Evolutionary conservation across 345 rosid species (phyloP), one percentile per base, ranked within the genome.

Genomic region (Limnanthes douglasii): DNA sequence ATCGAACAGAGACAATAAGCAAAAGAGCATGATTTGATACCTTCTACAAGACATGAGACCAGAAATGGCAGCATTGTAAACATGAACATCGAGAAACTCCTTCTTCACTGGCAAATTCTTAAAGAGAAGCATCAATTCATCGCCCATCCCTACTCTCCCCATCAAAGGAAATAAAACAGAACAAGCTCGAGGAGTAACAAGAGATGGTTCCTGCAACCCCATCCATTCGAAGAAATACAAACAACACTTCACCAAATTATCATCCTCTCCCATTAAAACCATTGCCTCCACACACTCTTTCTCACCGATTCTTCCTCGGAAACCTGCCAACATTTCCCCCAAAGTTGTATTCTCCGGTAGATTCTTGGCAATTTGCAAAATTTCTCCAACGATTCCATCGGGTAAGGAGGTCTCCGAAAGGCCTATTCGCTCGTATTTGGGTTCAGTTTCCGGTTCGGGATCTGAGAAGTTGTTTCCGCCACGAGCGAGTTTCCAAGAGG

Each of bases 161-260:
- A 86, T 35, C 15, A 68, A 21, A 1, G 88, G 76, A 54, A 82
- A 86, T 39, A 86, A 10, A 16, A 82, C 47, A 25, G 94, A 70
- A 49, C 65, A 75, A 18, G 94, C 71, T 21, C 76, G 74, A 29
- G 88, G 41, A 0, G 85, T 60, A 30, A 69, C 67, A 15, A 75
- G 78, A 1, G 79, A 56, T 0, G 85, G 97, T 15, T 61, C 80
- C 46, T 75, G 97, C 46, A 70, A 46, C 38, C 61, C 39, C 97
- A 86, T 82, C 94, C 97, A 86, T 48, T 86, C 94, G 11, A 59
- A 73, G 43, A 86, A 71, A 53, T 86, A 67, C 43, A 86, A 48
- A 43, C 82, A 72, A 17, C 62, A 21, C 37, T 25, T 59, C 15
- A 67, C 12, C 46, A 73, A 47, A n/a, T n/a, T n/a, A 26, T 85